Evolutionary conservation across 805 yeast species (phyloP).

Genomic region (Lachancea cidri): DNA sequence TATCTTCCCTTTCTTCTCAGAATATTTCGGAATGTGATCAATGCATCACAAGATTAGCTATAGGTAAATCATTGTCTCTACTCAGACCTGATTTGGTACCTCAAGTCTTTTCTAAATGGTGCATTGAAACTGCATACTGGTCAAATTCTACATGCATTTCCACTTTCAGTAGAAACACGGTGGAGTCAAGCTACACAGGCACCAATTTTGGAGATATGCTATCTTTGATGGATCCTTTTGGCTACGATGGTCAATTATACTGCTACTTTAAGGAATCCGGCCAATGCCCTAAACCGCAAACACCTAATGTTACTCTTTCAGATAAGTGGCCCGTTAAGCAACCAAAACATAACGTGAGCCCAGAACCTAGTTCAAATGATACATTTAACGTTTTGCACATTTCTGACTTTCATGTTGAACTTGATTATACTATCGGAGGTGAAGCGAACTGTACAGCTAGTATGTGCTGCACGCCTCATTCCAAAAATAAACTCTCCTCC

Average conservation of each 20-base stretch:
- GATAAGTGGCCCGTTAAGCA: constrained; percentile 43
- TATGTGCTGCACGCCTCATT: constrained; percentile 58
- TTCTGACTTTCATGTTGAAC: constrained; percentile 60
- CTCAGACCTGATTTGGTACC: constrained; percentile 40
- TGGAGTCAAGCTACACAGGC: constrained; percentile 35
- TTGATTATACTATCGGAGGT: constrained; percentile 48
- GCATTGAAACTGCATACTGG: constrained; percentile 32
- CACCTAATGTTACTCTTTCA: constrained; percentile 44
- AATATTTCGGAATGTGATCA: constrained; percentile 26
- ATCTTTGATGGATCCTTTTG: constrained; percentile 45
- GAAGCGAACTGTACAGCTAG: constrained; percentile 53
- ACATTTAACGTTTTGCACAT: constrained; percentile 58
- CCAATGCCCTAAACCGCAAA: constrained; percentile 49
- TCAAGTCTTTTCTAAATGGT: constrained; percentile 40
- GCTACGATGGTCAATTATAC: constrained; percentile 55
- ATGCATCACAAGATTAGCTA: constrained; percentile 33
- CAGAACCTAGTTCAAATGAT: constrained; percentile 39
- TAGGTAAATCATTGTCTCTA: constrained; percentile 37
- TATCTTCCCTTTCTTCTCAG: constrained; percentile 7
- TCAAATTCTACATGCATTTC: constrained; percentile 27
- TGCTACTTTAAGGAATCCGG: constrained; percentile 48
- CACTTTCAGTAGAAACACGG: constrained; percentile 36
- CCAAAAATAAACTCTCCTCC: constrained; percentile 35
- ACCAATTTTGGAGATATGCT: constrained; percentile 49
- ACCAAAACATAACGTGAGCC: constrained; percentile 40